phyloP scores from a whole-genome alignment of 805 yeast genomes.

The Metschnikowia anglica region DNA sequence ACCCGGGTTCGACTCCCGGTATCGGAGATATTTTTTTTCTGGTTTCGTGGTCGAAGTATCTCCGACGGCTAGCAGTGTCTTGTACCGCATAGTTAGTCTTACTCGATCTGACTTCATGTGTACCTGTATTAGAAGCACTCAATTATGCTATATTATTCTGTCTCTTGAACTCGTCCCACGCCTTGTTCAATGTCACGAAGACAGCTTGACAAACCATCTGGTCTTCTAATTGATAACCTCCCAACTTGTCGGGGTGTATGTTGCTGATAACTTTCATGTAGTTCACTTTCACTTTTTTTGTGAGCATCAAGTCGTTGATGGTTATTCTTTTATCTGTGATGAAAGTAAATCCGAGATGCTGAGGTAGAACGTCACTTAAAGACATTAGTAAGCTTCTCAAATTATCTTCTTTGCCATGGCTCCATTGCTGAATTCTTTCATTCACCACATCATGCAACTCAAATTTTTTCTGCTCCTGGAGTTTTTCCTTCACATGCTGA shows the following conservation, averaged over 20 bases:
- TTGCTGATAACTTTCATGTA: slow-evolving; percentile 80
- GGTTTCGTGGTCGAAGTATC: too few relatives aligned
- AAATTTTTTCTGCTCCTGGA: slow-evolving; percentile 37
- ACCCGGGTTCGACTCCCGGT: slow-evolving; percentile 88
- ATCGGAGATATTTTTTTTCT: slow-evolving; percentile 54
- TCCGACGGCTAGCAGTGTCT: too few relatives aligned
- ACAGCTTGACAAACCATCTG: slow-evolving; percentile 86
- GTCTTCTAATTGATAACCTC: slow-evolving; percentile 59
- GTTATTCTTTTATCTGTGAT: slow-evolving; percentile 43
- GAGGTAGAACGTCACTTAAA: slow-evolving; percentile 61
- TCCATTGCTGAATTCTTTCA: slow-evolving; percentile 59
- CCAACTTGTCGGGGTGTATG: slow-evolving; percentile 83
- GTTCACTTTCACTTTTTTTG: slow-evolving; percentile 81
- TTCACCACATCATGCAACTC: slow-evolving; percentile 64
- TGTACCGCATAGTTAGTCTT: too few relatives aligned
- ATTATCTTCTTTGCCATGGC: slow-evolving; percentile 73
- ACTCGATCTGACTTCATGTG: too few relatives aligned
- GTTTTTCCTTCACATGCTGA: slow-evolving; percentile 18
- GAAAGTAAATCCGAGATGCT: slow-evolving; percentile 30
- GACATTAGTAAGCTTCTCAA: slow-evolving; percentile 73
- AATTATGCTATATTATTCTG: slow-evolving; percentile 21
- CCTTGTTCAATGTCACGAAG: slow-evolving; percentile 76
- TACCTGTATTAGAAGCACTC: neutral
- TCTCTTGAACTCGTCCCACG: slow-evolving; percentile 63
- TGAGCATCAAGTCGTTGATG: slow-evolving; percentile 75